A percentile compares a stretch with the other conserved stretches of the same genome.
Evolutionary conservation across 495 filamentous ascomycete species (phyloP).

Genomic region (Echria macrotheca): DNA sequence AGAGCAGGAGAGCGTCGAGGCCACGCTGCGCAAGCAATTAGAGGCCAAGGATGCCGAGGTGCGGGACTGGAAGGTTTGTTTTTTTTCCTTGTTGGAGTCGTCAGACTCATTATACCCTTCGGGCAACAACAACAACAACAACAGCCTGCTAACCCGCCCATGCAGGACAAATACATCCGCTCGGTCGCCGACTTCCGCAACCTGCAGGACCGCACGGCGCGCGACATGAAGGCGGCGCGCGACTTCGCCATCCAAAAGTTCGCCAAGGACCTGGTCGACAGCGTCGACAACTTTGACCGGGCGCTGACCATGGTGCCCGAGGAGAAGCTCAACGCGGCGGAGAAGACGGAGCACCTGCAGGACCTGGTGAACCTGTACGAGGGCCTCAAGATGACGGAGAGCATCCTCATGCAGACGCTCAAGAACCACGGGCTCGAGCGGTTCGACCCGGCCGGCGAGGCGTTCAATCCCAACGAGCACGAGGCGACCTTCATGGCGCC

Average conservation of each 20-base stretch:
- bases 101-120: too few relatives aligned
- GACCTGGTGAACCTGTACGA: slow-evolving; percentile 77
- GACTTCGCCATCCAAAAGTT: slow-evolving; percentile 95
- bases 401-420: slow-evolving; percentile 79
- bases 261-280: slow-evolving; percentile 88
- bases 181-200: slow-evolving; percentile 94
- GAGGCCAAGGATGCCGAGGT: slow-evolving; percentile 81
- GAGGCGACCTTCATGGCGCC: slow-evolving; percentile 93
- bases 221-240: slow-evolving; percentile 77
- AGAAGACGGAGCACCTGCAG: slow-evolving; percentile 51
- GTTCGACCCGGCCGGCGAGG: slow-evolving; percentile 71
- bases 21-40: slow-evolving; percentile 57
- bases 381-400: slow-evolving; percentile 91
- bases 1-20: slow-evolving; percentile 27
- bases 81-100: too few relatives aligned
- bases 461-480: slow-evolving; percentile 93
- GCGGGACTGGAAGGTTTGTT: slow-evolving; percentile 75
- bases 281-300: slow-evolving; percentile 93
- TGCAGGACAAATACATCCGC: slow-evolving; percentile 85
- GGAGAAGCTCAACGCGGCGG: slow-evolving; percentile 56
- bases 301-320: slow-evolving; percentile 73
- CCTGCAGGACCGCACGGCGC: slow-evolving; percentile 88
- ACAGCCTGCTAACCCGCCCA: slow-evolving; percentile 4
- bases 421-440: slow-evolving; percentile 91
- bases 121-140: too few relatives aligned